These are phyloP conservation scores for Prinsepia uniflora DNA, from an alignment of 306 rosid species.

Conservation along the genomic window DNA sequence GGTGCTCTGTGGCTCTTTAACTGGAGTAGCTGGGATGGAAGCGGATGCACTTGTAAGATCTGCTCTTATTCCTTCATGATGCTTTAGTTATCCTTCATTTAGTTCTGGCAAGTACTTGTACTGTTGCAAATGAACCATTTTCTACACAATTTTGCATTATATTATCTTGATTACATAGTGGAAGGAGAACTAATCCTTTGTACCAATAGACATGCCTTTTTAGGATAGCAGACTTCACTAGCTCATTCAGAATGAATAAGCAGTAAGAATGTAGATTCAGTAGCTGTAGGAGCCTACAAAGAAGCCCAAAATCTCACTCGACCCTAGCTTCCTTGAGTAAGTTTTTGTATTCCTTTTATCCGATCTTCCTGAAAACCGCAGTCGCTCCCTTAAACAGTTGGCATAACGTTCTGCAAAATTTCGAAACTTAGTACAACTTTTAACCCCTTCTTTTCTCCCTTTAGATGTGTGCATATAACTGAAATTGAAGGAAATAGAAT, in stretches of 20 bases:
- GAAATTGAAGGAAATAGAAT: too few relatives aligned
- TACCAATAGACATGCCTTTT: neutral
- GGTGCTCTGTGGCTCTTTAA: slow-evolving; percentile 92
- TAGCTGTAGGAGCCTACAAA: neutral
- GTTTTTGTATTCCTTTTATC: neutral
- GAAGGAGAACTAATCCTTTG: neutral
- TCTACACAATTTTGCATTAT: neutral
- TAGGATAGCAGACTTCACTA: neutral
- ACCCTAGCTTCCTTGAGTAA: neutral
- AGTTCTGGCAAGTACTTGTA: neutral
- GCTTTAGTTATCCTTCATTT: slow-evolving; percentile 12
- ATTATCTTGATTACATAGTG: neutral
- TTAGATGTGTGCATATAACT: too few relatives aligned
- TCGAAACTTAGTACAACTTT: too few relatives aligned
- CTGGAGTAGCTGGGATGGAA: slow-evolving; percentile 99
- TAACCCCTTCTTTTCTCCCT: too few relatives aligned
- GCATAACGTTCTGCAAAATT: neutral
- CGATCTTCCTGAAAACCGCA: neutral
- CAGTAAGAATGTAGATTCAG: neutral
- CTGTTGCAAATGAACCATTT: neutral
- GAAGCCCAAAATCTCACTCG: neutral
- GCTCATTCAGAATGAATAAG: neutral
- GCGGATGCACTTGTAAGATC: slow-evolving; percentile 93
- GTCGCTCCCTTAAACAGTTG: neutral
- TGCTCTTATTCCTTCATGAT: slow-evolving; percentile 21